Conservation (phyloP, 768 basidiomycete genomes). For the Suillus clintonianus region DNA sequence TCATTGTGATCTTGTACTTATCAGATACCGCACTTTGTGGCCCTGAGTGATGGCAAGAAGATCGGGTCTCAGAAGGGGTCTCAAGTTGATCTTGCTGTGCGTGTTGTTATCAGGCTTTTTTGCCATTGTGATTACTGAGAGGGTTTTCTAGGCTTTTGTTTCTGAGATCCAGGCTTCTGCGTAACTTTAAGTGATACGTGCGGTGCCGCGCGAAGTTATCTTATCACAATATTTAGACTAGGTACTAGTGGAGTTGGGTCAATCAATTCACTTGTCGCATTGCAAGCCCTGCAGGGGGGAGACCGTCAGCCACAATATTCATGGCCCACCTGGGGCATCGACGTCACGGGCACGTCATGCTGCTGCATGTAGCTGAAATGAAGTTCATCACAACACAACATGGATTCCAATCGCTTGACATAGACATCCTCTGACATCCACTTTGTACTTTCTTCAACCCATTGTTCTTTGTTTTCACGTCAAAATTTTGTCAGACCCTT, state of each 20-base stretch:
- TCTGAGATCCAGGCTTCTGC: background rate
- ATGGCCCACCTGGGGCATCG: background rate
- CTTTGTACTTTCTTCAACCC: background rate
- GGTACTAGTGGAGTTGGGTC: background rate
- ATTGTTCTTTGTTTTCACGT: background rate
- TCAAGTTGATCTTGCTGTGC: background rate
- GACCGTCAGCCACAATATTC: background rate
- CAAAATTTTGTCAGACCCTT: background rate
- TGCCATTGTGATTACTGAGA: background rate
- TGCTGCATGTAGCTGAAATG: background rate
- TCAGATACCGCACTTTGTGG: constrained; percentile 24
- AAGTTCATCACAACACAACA: too few relatives aligned
- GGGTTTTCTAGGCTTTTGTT: background rate
- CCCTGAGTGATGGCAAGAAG: background rate
- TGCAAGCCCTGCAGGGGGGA: background rate
- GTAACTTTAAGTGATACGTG: background rate
- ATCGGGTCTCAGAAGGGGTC: background rate
- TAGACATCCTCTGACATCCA: background rate
- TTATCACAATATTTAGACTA: background rate
- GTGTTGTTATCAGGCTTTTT: background rate
- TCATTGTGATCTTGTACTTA: background rate
- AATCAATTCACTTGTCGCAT: background rate
- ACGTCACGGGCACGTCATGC: background rate
- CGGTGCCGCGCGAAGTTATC: background rate
- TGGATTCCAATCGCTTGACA: background rate